A percentile compares a stretch with the other conserved stretches of the same genome.
These are phyloP conservation scores for Arachis stenosperma DNA, from an alignment of 306 rosid genomes.

Conservation along the genomic window DNA sequence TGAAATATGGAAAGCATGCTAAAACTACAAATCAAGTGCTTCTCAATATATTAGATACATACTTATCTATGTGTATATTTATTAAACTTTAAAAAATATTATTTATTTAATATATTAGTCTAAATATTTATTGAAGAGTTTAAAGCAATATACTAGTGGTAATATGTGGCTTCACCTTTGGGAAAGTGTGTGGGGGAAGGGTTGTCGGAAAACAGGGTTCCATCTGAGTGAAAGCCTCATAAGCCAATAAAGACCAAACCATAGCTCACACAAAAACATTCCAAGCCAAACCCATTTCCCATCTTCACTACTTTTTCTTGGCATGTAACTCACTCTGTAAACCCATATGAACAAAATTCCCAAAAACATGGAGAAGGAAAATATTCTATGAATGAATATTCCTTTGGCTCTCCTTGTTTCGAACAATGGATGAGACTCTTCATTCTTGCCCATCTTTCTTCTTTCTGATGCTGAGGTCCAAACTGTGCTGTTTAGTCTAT, in stretches of 20 bases:
- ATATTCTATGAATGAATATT: conserved; percentile 42
- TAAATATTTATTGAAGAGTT: no score
- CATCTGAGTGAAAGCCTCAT: conserved; percentile 60
- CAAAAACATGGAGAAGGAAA: conserved; percentile 46
- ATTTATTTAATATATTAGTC: no score
- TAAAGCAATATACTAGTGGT: no score
- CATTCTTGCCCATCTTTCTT: neutral
- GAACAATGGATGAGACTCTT: conserved; percentile 45
- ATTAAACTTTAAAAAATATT: no score
- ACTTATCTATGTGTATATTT: no score
- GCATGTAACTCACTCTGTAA: conserved; percentile 53
- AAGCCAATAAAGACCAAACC: conserved; percentile 77
- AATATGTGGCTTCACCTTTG: conserved; percentile 46
- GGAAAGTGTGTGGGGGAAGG: conserved; percentile 58
- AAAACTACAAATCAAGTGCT: no score
- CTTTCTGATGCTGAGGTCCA: neutral
- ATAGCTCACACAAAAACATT: conserved; percentile 58
- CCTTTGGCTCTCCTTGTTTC: conserved; percentile 56
- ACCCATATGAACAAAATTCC: conserved; percentile 62
- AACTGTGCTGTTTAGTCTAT: no score
- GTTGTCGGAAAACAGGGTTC: conserved; percentile 53
- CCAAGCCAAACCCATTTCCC: conserved; percentile 64
- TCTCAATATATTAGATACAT: no score
- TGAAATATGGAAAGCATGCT: no score
- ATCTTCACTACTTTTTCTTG: conserved; percentile 43